Conservation (phyloP, 306 rosid species). For the Quercus cerris region DNA sequence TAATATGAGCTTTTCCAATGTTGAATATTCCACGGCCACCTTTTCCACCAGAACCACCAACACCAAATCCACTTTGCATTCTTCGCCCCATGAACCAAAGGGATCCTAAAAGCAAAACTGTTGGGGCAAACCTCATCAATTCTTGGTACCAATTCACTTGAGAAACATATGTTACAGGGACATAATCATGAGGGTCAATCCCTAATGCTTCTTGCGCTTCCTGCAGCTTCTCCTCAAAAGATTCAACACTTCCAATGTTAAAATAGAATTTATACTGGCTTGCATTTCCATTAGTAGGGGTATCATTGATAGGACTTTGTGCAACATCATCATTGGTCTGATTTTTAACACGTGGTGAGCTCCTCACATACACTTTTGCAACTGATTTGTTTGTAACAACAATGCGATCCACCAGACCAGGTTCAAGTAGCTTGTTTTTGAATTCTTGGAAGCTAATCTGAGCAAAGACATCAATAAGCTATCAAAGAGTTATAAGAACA, state of each 20-base stretch:
- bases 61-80: slow-evolving; percentile 55
- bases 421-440: slow-evolving; percentile 57
- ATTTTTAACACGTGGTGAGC: slow-evolving; percentile 23
- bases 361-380: slow-evolving; percentile 59
- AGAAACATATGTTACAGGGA: slow-evolving; percentile 53
- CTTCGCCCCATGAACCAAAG: slow-evolving; percentile 35
- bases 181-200: slow-evolving; percentile 51
- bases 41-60: slow-evolving; percentile 47
- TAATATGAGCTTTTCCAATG: slow-evolving; percentile 56
- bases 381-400: slow-evolving; percentile 57
- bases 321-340: slow-evolving; percentile 31
- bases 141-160: slow-evolving; percentile 45
- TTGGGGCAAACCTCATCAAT: slow-evolving; percentile 45
- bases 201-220: slow-evolving; percentile 54
- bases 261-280: slow-evolving; percentile 47
- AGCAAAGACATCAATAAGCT: background rate
- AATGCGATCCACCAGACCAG: slow-evolving; percentile 59
- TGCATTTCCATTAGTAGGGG: slow-evolving; percentile 20
- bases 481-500: background rate
- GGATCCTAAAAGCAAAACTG: slow-evolving; percentile 40
- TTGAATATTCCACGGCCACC: slow-evolving; percentile 55
- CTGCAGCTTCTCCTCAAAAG: slow-evolving; percentile 63
- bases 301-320: slow-evolving; percentile 35
- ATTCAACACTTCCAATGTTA: slow-evolving; percentile 57
- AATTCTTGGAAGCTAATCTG: slow-evolving; percentile 75